Evolutionary conservation across 305 asterid genomes (phyloP).

Genomic region (Solanum hybrid): DNA sequence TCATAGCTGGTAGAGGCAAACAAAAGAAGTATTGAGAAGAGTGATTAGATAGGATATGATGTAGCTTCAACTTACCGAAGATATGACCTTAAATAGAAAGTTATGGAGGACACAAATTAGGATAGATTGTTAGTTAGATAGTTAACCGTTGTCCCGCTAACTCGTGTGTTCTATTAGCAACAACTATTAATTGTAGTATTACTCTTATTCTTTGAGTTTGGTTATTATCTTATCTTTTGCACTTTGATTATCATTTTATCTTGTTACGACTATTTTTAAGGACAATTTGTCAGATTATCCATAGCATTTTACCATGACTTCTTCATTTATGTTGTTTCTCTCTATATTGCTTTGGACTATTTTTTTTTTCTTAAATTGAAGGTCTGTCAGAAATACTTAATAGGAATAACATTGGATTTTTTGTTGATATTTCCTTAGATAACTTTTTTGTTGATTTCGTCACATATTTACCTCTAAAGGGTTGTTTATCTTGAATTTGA

Average conservation of each 20-base stretch:
- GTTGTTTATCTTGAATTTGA: background rate
- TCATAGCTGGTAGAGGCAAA: background rate
- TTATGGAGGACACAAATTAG: background rate
- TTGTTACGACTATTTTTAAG: too few relatives aligned
- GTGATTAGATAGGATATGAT: background rate
- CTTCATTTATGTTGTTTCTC: background rate
- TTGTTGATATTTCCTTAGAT: background rate
- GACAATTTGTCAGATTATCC: too few relatives aligned
- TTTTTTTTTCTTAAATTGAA: background rate
- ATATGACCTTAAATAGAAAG: background rate
- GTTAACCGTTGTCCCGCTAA: background rate
- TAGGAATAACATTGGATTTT: too few relatives aligned
- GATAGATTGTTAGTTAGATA: background rate
- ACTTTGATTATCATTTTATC: background rate
- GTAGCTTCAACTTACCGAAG: background rate
- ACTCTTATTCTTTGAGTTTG: too few relatives aligned
- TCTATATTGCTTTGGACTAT: too few relatives aligned
- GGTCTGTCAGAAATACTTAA: too few relatives aligned
- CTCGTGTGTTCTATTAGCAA: background rate
- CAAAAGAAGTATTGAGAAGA: background rate
- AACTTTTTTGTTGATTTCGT: background rate
- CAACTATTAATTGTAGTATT: background rate
- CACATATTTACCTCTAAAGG: background rate
- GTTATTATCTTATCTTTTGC: too few relatives aligned
- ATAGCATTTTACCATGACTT: background rate